phyloP scores from a whole-genome alignment of 2,329 filamentous ascomycete genomes.

The Chrysosphaeria jannelii region DNA sequence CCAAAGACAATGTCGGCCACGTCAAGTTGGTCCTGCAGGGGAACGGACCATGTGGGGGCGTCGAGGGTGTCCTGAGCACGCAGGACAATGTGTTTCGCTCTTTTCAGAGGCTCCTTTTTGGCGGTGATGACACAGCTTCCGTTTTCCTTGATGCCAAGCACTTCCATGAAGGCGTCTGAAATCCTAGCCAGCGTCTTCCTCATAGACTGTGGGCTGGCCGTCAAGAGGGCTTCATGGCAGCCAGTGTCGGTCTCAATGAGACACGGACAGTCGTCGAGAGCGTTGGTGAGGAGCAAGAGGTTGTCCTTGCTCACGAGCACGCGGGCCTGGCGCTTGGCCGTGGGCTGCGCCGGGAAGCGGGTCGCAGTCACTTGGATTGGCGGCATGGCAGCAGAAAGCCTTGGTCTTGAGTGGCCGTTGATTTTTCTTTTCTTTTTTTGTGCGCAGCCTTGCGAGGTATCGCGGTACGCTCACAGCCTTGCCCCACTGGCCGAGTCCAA shows the following conservation, averaged over 20 bases:
- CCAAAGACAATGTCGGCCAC: slow-evolving; percentile 34
- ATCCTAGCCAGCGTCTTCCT: slow-evolving; percentile 17
- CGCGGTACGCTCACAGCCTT: no score
- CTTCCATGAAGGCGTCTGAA: slow-evolving; percentile 41
- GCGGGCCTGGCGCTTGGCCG: slow-evolving; percentile 2
- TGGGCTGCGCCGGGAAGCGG: slow-evolving; percentile 2
- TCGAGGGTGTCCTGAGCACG: slow-evolving; percentile 5
- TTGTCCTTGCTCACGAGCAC: slow-evolving; percentile 5
- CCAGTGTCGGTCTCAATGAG: slow-evolving; percentile 4
- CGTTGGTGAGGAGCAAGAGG: slow-evolving; percentile 4
- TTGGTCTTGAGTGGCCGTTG: neutral
- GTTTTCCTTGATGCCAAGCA: slow-evolving; percentile 39
- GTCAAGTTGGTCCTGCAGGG: slow-evolving; percentile 8
- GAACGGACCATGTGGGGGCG: slow-evolving; percentile 9
- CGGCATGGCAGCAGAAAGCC: neutral
- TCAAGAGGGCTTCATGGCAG: slow-evolving; percentile 5
- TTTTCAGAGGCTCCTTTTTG: no score
- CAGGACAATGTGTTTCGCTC: slow-evolving; percentile 11
- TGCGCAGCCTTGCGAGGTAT: no score
- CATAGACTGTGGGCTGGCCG: slow-evolving; percentile 2
- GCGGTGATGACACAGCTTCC: no score
- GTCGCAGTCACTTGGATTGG: slow-evolving; percentile 2
- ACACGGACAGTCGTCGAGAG: slow-evolving; percentile 4
- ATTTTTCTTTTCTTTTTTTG: neutral
- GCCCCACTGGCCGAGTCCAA: no score